A percentile compares a stretch with the other conserved stretches of the same genome.
Conservation (phyloP, 192 early-diverging fungal species). For the Backusella tarrabulga region DNA sequence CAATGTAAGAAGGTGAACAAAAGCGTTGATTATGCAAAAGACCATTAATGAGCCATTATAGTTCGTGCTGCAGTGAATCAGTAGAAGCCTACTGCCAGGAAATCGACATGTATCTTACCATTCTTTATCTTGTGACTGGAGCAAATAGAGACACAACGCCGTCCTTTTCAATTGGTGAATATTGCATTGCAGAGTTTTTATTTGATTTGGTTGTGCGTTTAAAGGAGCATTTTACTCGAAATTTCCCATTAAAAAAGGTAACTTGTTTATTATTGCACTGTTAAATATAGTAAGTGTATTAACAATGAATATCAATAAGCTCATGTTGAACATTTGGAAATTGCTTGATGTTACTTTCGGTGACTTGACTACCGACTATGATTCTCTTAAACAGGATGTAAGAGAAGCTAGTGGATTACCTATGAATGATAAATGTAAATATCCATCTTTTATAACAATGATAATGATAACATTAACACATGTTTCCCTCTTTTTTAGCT, state of each 20-base stretch:
- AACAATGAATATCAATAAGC: neutral
- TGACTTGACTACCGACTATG: conserved; percentile 41
- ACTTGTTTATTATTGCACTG: neutral
- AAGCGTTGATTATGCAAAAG: neutral
- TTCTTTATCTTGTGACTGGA: conserved; percentile 63
- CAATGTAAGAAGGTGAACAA: conserved; percentile 10
- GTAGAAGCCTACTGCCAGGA: conserved; percentile 14
- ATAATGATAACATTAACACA: neutral
- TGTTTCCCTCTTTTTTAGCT: neutral
- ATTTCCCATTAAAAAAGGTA: conserved; percentile 74
- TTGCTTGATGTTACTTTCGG: conserved; percentile 61
- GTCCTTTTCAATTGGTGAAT: conserved; percentile 10
- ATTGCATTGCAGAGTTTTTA: conserved; percentile 55
- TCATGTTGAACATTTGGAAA: conserved; percentile 71
- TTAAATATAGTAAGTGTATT: neutral
- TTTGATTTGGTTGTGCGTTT: conserved; percentile 66
- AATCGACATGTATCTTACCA: conserved; percentile 56
- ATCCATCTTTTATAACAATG: neutral
- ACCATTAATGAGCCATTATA: neutral
- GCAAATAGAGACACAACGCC: neutral
- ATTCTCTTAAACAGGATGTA: conserved; percentile 46
- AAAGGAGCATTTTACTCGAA: conserved; percentile 66
- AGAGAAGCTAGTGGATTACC: conserved; percentile 46
- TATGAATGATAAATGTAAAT: conserved; percentile 20
- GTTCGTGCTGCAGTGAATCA: neutral